Evolutionary conservation across 352 stramenopile species (phyloP).

Genomic region (Globisporangium heterothallicum): DNA sequence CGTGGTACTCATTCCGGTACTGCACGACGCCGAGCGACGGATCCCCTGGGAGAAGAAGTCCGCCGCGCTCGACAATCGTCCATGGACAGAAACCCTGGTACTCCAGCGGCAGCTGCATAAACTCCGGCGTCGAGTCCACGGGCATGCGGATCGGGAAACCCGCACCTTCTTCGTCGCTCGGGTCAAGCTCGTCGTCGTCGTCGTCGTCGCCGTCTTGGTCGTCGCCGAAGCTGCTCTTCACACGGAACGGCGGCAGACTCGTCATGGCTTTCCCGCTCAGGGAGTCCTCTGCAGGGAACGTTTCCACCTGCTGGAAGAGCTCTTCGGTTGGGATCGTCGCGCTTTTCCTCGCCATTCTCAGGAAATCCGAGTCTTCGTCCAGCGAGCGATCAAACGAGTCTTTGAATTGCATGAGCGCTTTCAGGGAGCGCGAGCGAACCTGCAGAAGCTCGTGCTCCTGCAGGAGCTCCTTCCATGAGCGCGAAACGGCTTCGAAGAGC

Average conservation of each 20-base stretch:
- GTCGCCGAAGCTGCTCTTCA: conserved; percentile 28
- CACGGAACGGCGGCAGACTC: conserved; percentile 17
- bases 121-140: conserved; percentile 90
- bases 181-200: conserved; percentile 7
- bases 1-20: conserved; percentile 87
- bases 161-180: conserved; percentile 35
- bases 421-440: conserved; percentile 56
- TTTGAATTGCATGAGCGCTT: conserved; percentile 71
- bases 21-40: conserved; percentile 89
- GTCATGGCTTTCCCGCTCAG: conserved; percentile 12
- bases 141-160: conserved; percentile 76
- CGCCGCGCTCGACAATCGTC: conserved; percentile 85
- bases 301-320: conserved; percentile 64
- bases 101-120: conserved; percentile 92
- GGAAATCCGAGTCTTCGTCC: conserved; percentile 44
- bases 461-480: conserved; percentile 78
- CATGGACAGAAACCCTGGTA: conserved; percentile 93
- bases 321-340: conserved; percentile 58
- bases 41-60: conserved; percentile 88
- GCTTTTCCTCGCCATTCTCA: conserved; percentile 44
- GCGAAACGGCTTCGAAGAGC: conserved; percentile 87
- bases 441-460: conserved; percentile 69
- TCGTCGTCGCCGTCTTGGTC: conserved; percentile 33
- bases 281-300: conserved; percentile 40
- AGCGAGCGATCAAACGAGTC: conserved; percentile 63